Conservation (phyloP, 495 filamentous ascomycete species). For the Penicillium argentinense region DNA sequence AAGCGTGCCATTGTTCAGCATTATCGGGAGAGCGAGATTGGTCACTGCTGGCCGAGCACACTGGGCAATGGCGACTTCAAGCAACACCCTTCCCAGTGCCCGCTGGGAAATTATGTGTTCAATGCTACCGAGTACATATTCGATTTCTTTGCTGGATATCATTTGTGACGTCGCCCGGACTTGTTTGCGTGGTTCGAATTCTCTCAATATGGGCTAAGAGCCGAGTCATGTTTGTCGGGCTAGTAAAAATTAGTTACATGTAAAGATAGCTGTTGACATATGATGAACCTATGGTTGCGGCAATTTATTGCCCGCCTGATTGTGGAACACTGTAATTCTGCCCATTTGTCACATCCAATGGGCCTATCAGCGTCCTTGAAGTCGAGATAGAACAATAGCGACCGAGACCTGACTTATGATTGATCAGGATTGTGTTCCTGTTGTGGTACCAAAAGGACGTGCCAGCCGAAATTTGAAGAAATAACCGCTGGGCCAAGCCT, state of each 20-base stretch:
- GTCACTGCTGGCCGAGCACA: constrained; percentile 48
- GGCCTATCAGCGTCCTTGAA: too few relatives aligned
- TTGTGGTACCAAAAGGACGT: too few relatives aligned
- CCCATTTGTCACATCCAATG: too few relatives aligned
- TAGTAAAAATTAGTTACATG: too few relatives aligned
- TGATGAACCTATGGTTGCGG: background rate
- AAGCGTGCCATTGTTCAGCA: constrained; percentile 42
- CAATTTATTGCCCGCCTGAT: background rate
- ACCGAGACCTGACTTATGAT: background rate
- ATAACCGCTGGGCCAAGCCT: too few relatives aligned
- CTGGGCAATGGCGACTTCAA: constrained; percentile 34
- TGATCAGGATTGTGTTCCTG: background rate
- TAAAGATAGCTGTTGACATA: too few relatives aligned
- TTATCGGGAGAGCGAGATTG: constrained; percentile 45
- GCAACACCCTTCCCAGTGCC: constrained; percentile 7
- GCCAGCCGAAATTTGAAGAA: too few relatives aligned
- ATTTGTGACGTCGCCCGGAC: too few relatives aligned
- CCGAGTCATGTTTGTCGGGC: too few relatives aligned
- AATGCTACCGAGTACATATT: constrained; percentile 29
- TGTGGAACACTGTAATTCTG: too few relatives aligned
- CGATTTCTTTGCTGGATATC: constrained; percentile 18
- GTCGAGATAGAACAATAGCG: background rate
- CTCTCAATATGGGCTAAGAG: background rate
- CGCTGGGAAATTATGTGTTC: constrained; percentile 19
- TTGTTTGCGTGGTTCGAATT: too few relatives aligned